Percentiles rank a stretch among this genome's conserved stretches.
Conservation (phyloP, 2,329 filamentous ascomycete species). For the Cytospora leucostoma region DNA sequence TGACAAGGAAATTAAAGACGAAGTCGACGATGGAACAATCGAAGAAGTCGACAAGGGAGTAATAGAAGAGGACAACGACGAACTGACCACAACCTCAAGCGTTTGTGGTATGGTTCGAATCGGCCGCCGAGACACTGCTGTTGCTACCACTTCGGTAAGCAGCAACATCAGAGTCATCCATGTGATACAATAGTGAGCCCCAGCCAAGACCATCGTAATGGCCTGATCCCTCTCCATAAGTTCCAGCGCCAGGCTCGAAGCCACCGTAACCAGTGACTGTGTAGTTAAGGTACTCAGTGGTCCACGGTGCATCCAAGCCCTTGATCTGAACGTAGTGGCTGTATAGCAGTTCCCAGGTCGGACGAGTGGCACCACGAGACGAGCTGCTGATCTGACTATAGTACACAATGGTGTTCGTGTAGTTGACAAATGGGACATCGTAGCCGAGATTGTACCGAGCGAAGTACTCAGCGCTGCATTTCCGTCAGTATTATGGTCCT, state of each 20-base stretch:
- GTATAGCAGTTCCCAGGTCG: conserved; percentile 32
- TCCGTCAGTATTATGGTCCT: neutral
- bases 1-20: too few relatives aligned
- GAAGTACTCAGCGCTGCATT: conserved; percentile 30
- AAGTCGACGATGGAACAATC: neutral
- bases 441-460: conserved; percentile 32
- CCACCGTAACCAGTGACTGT: conserved; percentile 22
- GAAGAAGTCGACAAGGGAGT: neutral
- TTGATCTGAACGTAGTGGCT: conserved; percentile 31
- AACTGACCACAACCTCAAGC: neutral
- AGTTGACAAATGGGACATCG: conserved; percentile 30
- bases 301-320: conserved; percentile 30
- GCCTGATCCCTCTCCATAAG: conserved; percentile 20
- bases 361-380: conserved; percentile 28
- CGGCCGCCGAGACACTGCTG: neutral
- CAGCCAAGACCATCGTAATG: conserved; percentile 26
- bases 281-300: conserved; percentile 28
- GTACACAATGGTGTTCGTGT: conserved; percentile 30
- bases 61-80: neutral
- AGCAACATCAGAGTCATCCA: conserved; percentile 18
- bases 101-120: neutral
- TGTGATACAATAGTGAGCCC: conserved; percentile 28
- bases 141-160: neutral
- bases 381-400: conserved; percentile 25
- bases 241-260: conserved; percentile 24